Base-by-base conservation (phyloP, 108 stramenopile species). In the Skeletonema grethae region DNA sequence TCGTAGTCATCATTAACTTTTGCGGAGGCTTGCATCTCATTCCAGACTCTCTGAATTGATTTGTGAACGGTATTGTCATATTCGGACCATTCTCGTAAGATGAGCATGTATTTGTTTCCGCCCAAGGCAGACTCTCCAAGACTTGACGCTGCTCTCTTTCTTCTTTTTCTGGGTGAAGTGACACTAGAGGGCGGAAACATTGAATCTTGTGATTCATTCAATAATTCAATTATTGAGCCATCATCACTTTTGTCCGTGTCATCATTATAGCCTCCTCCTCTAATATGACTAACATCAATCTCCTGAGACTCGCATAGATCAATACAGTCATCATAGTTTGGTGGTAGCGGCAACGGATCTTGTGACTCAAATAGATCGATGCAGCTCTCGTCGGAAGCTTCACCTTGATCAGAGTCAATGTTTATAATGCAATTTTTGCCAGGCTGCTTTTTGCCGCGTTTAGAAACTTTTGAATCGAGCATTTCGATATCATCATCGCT, bases 41-140 rank as follows among this genome's bases (percentile, higher is more conserved):
- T 79, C 78, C 78, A 79, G 15, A 43, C 59, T 56, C 35, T 69
- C 12, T 79, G 71, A 25, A 79, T 24, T 16, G n/a, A n/a, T 32
- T 72, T 71, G 18, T 67, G 41, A 43, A 79, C 29, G 34, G 41
- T 32, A 10, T 32, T n/a, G 30, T 72, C 71, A 35, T 79, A 68
- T 9, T 79, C 24, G 20, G 41, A 64, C 57, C 70, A 61, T 32
- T 67, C 65, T 34, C 68, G 78, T 16, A 79, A 31, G 36, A 79
- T 63, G 61, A 79, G 71, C 7, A 79, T 30, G 7, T 32, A 29
- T 35, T 6, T 53, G 20, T 53, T 22, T 24, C 3, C 16, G 1
- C 18, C 46, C 46, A 18, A 18, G 16, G 16, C 1, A 5, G 46
- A 48, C 18, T 20, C 16, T 4, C 18, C 22, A 10, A 24, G 7